Evolutionary conservation across 2,329 filamentous ascomycete genomes (phyloP).

Genomic region (Aspergillus costaricaensis): DNA sequence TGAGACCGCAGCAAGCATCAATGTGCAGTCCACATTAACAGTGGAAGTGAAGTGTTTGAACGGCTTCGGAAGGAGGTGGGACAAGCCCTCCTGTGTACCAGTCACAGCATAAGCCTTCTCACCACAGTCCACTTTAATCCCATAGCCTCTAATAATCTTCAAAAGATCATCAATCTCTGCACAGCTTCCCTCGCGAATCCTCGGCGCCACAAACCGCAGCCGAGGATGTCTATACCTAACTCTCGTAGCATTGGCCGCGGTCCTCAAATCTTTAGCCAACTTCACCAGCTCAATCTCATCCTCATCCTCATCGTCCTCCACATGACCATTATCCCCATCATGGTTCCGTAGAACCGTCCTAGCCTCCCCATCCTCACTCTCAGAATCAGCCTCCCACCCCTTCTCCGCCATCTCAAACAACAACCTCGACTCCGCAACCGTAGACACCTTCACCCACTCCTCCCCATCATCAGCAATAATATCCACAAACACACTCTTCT

Average conservation of each 20-base stretch:
- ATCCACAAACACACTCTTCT: conserved; percentile 61
- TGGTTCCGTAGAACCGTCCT: conserved; percentile 31
- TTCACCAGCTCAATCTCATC: conserved; percentile 62
- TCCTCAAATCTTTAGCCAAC: conserved; percentile 59
- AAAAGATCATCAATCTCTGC: conserved; percentile 60
- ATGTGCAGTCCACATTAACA: conserved; percentile 58
- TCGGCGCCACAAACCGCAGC: conserved; percentile 63
- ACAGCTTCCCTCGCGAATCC: conserved; percentile 53
- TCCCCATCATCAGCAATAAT: conserved; percentile 64
- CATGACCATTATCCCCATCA: conserved; percentile 26
- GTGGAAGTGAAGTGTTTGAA: conserved; percentile 46
- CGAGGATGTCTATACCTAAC: conserved; percentile 62
- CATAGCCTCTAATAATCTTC: conserved; percentile 55
- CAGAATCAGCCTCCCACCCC: conserved; percentile 59
- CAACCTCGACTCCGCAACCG: conserved; percentile 63
- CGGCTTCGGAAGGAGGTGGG: conserved; percentile 42
- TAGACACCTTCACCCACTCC: conserved; percentile 70
- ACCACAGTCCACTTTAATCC: conserved; percentile 46
- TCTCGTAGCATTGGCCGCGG: conserved; percentile 58
- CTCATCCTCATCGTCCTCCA: conserved; percentile 46
- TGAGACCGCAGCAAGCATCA: conserved; percentile 71
- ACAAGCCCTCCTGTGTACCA: conserved; percentile 25
- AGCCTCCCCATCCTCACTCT: conserved; percentile 44
- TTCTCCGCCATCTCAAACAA: conserved; percentile 70
- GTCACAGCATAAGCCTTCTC: conserved; percentile 18